Percentiles rank a stretch among this genome's conserved stretches.
phyloP scores from a whole-genome alignment of 1,284 basidiomycete species.

The Trametes sp. region DNA sequence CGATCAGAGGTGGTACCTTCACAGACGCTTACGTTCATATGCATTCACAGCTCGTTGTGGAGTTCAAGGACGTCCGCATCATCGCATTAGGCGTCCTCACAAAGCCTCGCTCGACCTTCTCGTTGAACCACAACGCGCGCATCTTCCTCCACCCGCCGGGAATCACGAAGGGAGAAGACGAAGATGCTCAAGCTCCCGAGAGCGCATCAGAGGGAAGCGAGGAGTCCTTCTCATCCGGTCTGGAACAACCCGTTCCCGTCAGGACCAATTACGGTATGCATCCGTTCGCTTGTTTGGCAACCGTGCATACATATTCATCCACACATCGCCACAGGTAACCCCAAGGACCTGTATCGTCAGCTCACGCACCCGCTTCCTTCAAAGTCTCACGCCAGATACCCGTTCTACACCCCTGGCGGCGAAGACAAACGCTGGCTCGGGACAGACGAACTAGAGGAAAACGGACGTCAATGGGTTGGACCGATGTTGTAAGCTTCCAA shows the following conservation, averaged over 20 bases:
- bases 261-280: constrained; percentile 19
- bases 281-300: not conserved
- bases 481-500: constrained; percentile 62
- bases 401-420: constrained; percentile 74
- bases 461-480: constrained; percentile 77
- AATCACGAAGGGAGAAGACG: constrained; percentile 45
- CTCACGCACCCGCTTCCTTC: constrained; percentile 66
- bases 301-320: not conserved
- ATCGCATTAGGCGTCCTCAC: constrained; percentile 72
- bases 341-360: constrained; percentile 42
- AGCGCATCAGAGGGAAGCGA: constrained; percentile 31
- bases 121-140: constrained; percentile 70
- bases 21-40: not conserved
- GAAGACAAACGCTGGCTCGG: constrained; percentile 70
- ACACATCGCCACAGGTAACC: constrained; percentile 18
- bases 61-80: constrained; percentile 76
- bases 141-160: constrained; percentile 73
- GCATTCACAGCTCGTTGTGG: constrained; percentile 61
- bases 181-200: constrained; percentile 22
- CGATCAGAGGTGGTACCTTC: constrained; percentile 4
- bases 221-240: constrained; percentile 19
- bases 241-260: constrained; percentile 12
- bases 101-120: constrained; percentile 60
- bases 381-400: constrained; percentile 64
- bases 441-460: constrained; percentile 59